phyloP scores from a whole-genome alignment of 106 monocot genomes.

The Platanthera guangdongensis region DNA sequence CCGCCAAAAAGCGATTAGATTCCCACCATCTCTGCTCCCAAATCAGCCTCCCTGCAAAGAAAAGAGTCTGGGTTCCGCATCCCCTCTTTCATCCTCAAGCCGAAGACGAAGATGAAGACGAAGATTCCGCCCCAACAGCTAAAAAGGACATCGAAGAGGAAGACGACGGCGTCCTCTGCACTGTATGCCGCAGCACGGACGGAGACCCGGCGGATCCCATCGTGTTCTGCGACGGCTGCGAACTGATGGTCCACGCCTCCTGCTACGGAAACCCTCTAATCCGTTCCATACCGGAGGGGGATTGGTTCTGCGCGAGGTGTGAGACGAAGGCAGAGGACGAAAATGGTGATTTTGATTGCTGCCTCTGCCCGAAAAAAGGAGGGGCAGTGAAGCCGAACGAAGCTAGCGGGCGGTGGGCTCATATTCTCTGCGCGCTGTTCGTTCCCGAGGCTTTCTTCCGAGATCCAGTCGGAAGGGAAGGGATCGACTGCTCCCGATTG shows the following conservation, averaged over 20 bases:
- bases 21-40: constrained; percentile 8
- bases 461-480: constrained; percentile 60
- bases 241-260: constrained; percentile 71
- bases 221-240: constrained; percentile 96
- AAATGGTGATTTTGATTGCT: constrained; percentile 20
- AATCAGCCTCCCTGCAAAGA: constrained; percentile 58
- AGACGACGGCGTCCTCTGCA: constrained; percentile 68
- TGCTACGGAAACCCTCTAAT: constrained; percentile 85
- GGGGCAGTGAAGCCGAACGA: constrained; percentile 63
- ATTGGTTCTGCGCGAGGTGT: constrained; percentile 76
- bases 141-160: constrained; percentile 26
- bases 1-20: constrained; percentile 30
- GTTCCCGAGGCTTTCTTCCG: constrained; percentile 90
- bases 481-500: constrained; percentile 57
- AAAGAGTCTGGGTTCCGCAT: constrained; percentile 42
- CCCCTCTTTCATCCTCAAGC: constrained; percentile 14
- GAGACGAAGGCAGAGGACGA: constrained; percentile 5
- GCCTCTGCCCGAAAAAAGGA: constrained; percentile 55
- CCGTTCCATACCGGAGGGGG: constrained; percentile 56
- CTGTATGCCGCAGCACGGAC: constrained; percentile 80
- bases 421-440: constrained; percentile 60
- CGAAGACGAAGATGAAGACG: background rate
- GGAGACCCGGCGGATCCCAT: constrained; percentile 69
- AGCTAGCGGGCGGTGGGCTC: constrained; percentile 53
- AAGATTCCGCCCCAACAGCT: background rate